Evolutionary conservation across 257 asterid genomes (phyloP).

Genomic region (Apocynum venetum): DNA sequence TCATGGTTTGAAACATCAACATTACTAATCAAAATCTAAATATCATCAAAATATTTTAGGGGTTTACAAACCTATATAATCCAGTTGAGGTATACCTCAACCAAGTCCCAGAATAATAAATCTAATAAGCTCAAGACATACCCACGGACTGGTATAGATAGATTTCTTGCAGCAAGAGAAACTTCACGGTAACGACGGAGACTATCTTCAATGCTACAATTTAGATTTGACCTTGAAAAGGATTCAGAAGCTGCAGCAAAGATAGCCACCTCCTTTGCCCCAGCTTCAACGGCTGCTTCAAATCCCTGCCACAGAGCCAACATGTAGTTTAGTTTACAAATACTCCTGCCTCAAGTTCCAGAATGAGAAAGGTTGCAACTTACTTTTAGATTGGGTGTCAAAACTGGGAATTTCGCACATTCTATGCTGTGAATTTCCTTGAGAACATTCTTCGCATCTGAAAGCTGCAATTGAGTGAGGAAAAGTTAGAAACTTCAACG

Average conservation of each 20-base stretch:
- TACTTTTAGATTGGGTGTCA: constrained; percentile 86
- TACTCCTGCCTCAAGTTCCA: not conserved
- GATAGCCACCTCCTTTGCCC: constrained; percentile 90
- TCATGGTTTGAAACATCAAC: not conserved
- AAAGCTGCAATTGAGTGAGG: constrained; percentile 52
- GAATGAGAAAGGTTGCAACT: constrained; percentile 14
- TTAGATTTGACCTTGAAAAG: constrained; percentile 72
- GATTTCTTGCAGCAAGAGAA: constrained; percentile 65
- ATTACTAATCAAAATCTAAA: not conserved
- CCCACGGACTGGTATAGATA: constrained; percentile 82
- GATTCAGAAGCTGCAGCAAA: constrained; percentile 96
- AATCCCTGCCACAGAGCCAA: constrained; percentile 55
- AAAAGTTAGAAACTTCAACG: not conserved
- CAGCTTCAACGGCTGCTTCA: constrained; percentile 78
- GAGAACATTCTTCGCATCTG: constrained; percentile 82
- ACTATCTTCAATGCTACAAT: constrained; percentile 80
- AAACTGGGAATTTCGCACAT: constrained; percentile 67
- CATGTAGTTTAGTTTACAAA: not conserved
- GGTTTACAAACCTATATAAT: not conserved
- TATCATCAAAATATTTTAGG: not conserved
- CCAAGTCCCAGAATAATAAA: not conserved
- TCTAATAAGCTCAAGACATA: constrained; percentile 20
- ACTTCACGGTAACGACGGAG: constrained; percentile 72
- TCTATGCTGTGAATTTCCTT: constrained; percentile 56
- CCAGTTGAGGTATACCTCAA: not conserved